Conservation (phyloP, 768 basidiomycete genomes). For the Sarcodon aspratus region DNA sequence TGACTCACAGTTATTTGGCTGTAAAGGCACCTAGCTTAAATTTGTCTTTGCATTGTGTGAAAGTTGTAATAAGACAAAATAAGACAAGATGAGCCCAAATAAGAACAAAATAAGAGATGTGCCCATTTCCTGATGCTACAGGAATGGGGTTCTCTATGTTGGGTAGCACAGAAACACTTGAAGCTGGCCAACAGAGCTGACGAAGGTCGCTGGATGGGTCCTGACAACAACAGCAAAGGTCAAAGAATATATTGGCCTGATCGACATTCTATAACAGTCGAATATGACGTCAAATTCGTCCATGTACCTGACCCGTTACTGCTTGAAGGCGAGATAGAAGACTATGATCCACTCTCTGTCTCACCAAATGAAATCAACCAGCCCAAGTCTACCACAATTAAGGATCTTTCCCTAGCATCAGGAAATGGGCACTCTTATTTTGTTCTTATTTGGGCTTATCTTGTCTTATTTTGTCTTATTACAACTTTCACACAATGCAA, state of each 20-base stretch:
- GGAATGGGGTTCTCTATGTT: slow-evolving; percentile 5
- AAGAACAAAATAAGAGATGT: too few relatives aligned
- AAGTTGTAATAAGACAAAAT: too few relatives aligned
- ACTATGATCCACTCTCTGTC: not conserved
- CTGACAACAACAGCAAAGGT: slow-evolving; percentile 18
- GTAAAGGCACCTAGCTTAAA: too few relatives aligned
- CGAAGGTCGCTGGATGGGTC: slow-evolving; percentile 18
- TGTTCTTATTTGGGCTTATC: too few relatives aligned
- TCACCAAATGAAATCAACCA: not conserved
- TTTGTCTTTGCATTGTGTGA: too few relatives aligned
- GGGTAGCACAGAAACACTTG: not conserved
- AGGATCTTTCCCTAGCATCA: too few relatives aligned
- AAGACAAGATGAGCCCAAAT: too few relatives aligned
- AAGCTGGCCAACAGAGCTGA: slow-evolving; percentile 4
- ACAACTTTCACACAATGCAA: too few relatives aligned
- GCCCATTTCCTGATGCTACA: too few relatives aligned
- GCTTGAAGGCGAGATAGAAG: slow-evolving; percentile 12
- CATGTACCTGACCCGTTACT: slow-evolving; percentile 3
- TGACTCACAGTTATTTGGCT: too few relatives aligned
- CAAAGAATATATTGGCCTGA: slow-evolving; percentile 23
- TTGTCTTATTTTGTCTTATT: too few relatives aligned
- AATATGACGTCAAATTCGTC: slow-evolving; percentile 13
- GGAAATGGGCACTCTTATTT: too few relatives aligned
- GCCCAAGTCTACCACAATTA: not conserved
- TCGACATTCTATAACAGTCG: slow-evolving; percentile 11